Evolutionary conservation across 768 basidiomycete species (phyloP), one percentile per base, ranked within the genome.

Genomic region (Boletus sp.): DNA sequence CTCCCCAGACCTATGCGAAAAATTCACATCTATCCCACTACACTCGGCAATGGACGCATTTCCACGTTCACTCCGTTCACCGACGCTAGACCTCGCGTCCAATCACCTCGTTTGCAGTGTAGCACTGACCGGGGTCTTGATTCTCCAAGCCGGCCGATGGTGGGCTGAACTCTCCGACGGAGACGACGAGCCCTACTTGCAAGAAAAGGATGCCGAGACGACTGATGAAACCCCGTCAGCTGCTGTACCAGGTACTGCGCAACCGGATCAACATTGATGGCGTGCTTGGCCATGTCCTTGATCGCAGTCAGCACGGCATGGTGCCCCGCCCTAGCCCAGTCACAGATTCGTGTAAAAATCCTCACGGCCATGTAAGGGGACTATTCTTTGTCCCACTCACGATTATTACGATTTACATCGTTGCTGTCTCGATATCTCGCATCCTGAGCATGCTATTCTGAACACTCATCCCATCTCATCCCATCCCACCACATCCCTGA

Each of bases 101-200:
- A 85, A 82, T 63, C 83, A 93, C 66, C 86, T 93, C 64, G 82
- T 93, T 54, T 92, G 88, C 75, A 88, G 88, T 65, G 91, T 93
- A 44, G 88, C 89, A 1, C 79, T 93, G 51, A 93, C 91, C 0
- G 91, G 91, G n/a, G 87, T 93, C 27, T 74, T 93, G 33, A 82
- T 84, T 9, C 79, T 93, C 25, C 91, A 93, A 73, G 89, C 90
- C 0, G 88, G 87, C 42, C 81, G 90, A 41, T 87, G 84, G 75
- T 93, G 90, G 90, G 88, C 87, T 4, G 91, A 93, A 66, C 81
- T 80, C 30, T 77, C 84, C 15, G 88, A 90, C 57, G 73, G 72
- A 32, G 83, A 83, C 32, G 82, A 82, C 23, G 80, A 80, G 14
- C 67, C 56, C 17, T 69, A 65, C 30, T 30, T 70, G 34, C 38